phyloP scores from a whole-genome alignment of 352 stramenopile genomes.

The Pythium coloratum region DNA sequence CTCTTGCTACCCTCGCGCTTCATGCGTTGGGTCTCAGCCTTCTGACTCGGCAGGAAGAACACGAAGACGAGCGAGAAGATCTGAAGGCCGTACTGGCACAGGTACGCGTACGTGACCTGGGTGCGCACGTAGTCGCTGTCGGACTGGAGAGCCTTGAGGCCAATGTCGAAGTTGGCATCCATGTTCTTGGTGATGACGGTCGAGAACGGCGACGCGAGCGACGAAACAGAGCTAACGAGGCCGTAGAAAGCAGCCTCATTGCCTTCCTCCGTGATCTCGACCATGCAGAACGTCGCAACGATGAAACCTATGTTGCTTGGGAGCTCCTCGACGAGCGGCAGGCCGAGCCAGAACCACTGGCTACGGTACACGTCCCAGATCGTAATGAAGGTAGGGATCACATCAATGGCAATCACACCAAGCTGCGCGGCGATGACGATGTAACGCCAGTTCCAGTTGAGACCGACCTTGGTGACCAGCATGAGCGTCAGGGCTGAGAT shows the following conservation, averaged over 20 bases:
- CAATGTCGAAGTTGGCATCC: constrained; percentile 31
- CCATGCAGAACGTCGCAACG: constrained; percentile 28
- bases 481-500: constrained; percentile 10
- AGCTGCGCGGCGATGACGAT: constrained; percentile 25
- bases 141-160: constrained; percentile 14
- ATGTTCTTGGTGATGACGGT: constrained; percentile 31
- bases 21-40: constrained; percentile 28
- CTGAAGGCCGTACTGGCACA: constrained; percentile 31
- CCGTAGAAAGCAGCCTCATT: constrained; percentile 38
- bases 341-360: constrained; percentile 32
- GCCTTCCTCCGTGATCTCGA: constrained; percentile 34
- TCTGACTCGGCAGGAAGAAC: constrained; percentile 29
- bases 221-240: constrained; percentile 26
- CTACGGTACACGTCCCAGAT: constrained; percentile 31
- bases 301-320: constrained; percentile 28
- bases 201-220: constrained; percentile 30
- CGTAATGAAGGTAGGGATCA: constrained; percentile 29
- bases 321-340: constrained; percentile 29
- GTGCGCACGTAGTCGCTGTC: constrained; percentile 22
- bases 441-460: constrained; percentile 30
- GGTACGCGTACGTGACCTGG: constrained; percentile 34
- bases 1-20: constrained; percentile 28
- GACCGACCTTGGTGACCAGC: constrained; percentile 20
- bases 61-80: constrained; percentile 34
- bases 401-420: constrained; percentile 27